phyloP scores from a whole-genome alignment of 78 protist genomes.

The Cavenderia fasciculata region DNA sequence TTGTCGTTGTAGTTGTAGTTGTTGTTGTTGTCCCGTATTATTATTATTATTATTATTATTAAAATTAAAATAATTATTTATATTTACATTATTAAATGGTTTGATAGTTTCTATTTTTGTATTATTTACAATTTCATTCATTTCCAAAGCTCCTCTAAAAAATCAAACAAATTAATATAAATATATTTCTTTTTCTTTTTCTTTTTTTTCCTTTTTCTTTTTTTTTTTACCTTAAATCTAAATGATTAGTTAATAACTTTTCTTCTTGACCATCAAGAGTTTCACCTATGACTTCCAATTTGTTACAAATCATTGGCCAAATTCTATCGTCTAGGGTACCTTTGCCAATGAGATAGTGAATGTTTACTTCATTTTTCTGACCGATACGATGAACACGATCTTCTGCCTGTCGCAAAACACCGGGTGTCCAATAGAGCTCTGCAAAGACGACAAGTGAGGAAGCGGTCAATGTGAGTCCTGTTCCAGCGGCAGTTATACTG shows the following conservation, averaged over 20 bases:
- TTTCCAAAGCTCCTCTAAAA: no score
- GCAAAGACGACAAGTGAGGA: constrained; percentile 88
- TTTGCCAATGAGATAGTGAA: constrained; percentile 69
- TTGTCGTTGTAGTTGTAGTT: no score
- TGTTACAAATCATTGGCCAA: constrained; percentile 76
- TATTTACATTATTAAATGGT: not conserved
- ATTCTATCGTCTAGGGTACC: constrained; percentile 68
- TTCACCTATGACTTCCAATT: constrained; percentile 68
- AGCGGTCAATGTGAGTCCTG: constrained; percentile 91
- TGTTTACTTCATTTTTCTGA: constrained; percentile 52
- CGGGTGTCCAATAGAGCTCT: constrained; percentile 91
- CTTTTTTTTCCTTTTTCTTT: not conserved
- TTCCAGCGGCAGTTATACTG: constrained; percentile 88
- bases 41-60: not conserved
- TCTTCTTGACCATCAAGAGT: constrained; percentile 78
- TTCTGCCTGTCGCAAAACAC: constrained; percentile 84
- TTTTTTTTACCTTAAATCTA: constrained; percentile 26
- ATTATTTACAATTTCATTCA: no score
- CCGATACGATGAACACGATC: constrained; percentile 87
- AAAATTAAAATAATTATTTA: not conserved
- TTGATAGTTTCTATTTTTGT: not conserved
- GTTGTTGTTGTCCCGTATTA: not conserved
- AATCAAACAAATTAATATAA: no score
- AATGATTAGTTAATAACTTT: constrained; percentile 5
- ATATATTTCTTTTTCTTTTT: not conserved